Percentiles rank a stretch among this genome's conserved stretches.
Conservation (phyloP, 2,329 filamentous ascomycete species). For the Westerdykella ornata region DNA sequence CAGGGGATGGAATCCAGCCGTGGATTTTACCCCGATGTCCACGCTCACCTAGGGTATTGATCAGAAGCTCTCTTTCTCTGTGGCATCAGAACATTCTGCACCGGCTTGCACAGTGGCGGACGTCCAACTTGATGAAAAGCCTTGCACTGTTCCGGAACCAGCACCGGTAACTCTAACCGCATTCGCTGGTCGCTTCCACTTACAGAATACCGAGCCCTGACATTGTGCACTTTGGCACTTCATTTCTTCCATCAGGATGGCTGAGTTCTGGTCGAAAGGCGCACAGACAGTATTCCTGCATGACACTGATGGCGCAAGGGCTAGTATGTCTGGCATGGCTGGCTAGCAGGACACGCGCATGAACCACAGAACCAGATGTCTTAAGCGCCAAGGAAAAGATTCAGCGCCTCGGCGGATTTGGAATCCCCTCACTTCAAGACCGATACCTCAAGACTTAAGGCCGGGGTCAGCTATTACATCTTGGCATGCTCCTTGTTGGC, state of each 20-base stretch:
- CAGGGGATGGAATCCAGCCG: conserved; percentile 44
- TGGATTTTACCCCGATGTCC: conserved; percentile 43
- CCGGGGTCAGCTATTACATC: too few species aligned
- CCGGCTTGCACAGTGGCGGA: too few species aligned
- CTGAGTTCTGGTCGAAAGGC: conserved; percentile 11
- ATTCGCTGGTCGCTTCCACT: too few species aligned
- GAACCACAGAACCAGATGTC: conserved; percentile 10
- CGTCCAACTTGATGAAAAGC: too few species aligned
- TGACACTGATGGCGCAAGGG: conserved; percentile 11
- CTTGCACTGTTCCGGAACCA: too few species aligned
- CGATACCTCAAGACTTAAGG: too few species aligned
- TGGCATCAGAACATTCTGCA: too few species aligned
- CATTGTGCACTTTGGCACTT: too few species aligned
- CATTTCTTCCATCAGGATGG: too few species aligned
- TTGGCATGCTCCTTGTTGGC: too few species aligned
- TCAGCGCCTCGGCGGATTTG: conserved; percentile 16
- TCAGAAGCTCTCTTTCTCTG: not conserved
- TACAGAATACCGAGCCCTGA: too few species aligned
- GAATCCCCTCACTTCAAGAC: conserved; percentile 6
- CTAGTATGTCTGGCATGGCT: conserved; percentile 7
- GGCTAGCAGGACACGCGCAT: conserved; percentile 11
- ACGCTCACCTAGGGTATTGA: conserved; percentile 37
- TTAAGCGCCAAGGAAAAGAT: conserved; percentile 15
- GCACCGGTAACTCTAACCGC: too few species aligned
- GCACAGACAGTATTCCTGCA: conserved; percentile 16